Conservation (phyloP, 2,329 filamentous ascomycete genomes). For the Plectosphaerella plurivora region DNA sequence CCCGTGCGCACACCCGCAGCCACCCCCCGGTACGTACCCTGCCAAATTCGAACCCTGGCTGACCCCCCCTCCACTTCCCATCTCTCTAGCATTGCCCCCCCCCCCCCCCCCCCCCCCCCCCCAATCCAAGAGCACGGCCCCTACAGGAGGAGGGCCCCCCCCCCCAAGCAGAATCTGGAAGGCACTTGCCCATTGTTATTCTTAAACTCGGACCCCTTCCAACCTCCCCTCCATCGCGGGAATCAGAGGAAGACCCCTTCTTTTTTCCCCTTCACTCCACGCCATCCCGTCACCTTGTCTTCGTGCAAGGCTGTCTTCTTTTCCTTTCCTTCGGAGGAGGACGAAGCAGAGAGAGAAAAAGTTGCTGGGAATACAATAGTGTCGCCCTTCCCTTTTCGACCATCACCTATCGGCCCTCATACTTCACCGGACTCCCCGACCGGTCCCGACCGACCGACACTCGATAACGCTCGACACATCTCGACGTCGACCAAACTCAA, state of each 20-base stretch:
- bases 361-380: neutral
- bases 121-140: neutral
- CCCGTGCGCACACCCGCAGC: neutral
- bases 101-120: neutral
- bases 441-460: no score
- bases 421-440: neutral
- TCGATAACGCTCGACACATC: no score
- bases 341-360: neutral
- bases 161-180: neutral
- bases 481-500: no score
- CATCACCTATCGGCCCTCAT: neutral
- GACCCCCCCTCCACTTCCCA: neutral
- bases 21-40: neutral
- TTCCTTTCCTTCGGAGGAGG: neutral
- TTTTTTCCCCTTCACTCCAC: slow-evolving; percentile 5
- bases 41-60: neutral
- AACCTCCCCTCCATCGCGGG: slow-evolving; percentile 13
- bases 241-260: slow-evolving; percentile 8
- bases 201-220: slow-evolving; percentile 16
- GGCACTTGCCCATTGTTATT: slow-evolving; percentile 12
- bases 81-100: neutral
- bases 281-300: slow-evolving; percentile 1
- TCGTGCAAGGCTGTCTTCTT: slow-evolving; percentile 1
- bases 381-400: neutral
- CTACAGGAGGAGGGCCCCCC: neutral